Base-by-base conservation (phyloP, 2,329 filamentous ascomycete species). In the Uncinocarpus reesii region DNA sequence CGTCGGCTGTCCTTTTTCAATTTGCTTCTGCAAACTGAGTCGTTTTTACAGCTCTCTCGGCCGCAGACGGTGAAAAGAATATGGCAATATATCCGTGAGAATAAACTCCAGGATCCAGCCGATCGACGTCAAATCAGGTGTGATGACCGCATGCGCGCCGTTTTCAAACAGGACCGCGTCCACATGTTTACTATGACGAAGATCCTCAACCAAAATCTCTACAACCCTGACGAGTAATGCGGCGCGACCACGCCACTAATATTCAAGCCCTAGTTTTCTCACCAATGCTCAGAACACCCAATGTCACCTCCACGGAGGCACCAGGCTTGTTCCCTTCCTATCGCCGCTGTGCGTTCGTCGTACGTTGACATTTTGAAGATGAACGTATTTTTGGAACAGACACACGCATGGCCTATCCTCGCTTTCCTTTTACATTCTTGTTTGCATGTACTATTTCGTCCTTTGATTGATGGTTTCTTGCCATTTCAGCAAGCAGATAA, bases 121-220 rank as follows among this genome's bases (percentile, higher is more conserved):
- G 90, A 98, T 70, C 90, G 89, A 65, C 84, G 92, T 18, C 87
- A 95, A 57, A 98, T 98, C 54, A 73, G 80, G 23, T 98, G 92
- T 69, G 92, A 98, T 66, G 86, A 94, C 20, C 81, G 80, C 57
- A 84, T 98, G 83, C 81, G 86, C 52, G 84, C 84, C 5, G 84
- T 98, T 6, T 98, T 98, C 72, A 94, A 94, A 66, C 78, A 84
- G 60, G 80, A 88, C 60, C 85, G 79, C 60, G 84, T 98, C 42
- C 87, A 96, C 68, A 98, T 98, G 92, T 98, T 98, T 67, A 89
- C 87, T 57, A 96, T 98, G 90, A 96, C 95, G 73, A 95, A 95
- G 73, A 79, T 95, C 13, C 79, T 96, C 8, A 87, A 86, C 54
- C 82, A 84, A 63, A 90, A 96, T 61, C 74, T 96, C 32, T 95